Conservation (phyloP, 805 yeast species). For the Nakazawaea laoshanensis region DNA sequence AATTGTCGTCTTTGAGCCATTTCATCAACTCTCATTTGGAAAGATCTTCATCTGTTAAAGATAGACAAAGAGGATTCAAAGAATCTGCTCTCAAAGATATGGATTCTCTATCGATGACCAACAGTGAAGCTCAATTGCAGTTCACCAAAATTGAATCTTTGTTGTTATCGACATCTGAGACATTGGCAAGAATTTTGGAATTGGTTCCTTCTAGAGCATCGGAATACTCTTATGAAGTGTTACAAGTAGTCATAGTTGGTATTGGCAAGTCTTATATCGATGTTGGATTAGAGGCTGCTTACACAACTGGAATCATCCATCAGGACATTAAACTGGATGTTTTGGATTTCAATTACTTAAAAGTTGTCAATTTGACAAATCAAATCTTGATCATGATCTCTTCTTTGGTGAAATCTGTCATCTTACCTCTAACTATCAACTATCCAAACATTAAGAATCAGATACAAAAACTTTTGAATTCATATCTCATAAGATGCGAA, state of each 20-base stretch:
- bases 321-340: constrained; percentile 18
- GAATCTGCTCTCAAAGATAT: constrained; percentile 14
- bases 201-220: constrained; percentile 55
- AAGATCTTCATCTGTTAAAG: constrained; percentile 27
- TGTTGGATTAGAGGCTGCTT: constrained; percentile 64
- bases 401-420: constrained; percentile 62
- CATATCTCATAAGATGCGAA: constrained; percentile 53
- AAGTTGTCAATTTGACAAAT: constrained; percentile 41
- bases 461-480: constrained; percentile 55
- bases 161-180: constrained; percentile 65
- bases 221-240: constrained; percentile 53
- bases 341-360: constrained; percentile 38
- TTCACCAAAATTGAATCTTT: constrained; percentile 50
- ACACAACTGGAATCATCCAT: constrained; percentile 21
- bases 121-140: constrained; percentile 19
- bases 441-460: constrained; percentile 48
- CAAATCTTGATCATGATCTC: constrained; percentile 61
- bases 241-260: constrained; percentile 59
- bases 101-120: constrained; percentile 2
- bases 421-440: constrained; percentile 65
- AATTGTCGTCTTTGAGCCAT: constrained; percentile 43
- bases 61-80: constrained; percentile 14
- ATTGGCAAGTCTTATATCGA: constrained; percentile 71
- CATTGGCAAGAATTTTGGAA: constrained; percentile 70
- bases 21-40: constrained; percentile 49